These are phyloP conservation scores for Sporisorium graminicola DNA, from an alignment of 1,284 basidiomycete genomes.

Conservation along the genomic window DNA sequence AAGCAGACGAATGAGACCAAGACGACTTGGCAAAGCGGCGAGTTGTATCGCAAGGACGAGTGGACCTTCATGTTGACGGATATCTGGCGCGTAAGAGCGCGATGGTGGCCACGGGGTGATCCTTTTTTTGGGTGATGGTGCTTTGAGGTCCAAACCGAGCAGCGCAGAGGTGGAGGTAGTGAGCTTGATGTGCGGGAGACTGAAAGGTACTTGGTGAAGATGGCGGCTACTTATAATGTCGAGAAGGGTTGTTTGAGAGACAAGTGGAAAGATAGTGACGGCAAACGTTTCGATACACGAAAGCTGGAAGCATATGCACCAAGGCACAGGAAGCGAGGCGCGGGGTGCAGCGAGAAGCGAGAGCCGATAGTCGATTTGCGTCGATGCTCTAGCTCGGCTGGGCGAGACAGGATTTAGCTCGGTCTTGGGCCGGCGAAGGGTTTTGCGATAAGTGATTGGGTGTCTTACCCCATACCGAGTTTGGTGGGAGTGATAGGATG, in stretches of 20 bases:
- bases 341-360: slow-evolving; percentile 5
- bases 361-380: neutral
- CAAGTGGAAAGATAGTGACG: neutral
- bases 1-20: slow-evolving; percentile 42
- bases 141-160: neutral
- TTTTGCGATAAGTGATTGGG: no score
- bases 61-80: slow-evolving; percentile 25
- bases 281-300: neutral
- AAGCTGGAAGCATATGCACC: neutral
- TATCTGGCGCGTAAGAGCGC: neutral
- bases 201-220: neutral
- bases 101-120: neutral
- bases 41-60: slow-evolving; percentile 41
- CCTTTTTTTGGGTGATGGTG: no score
- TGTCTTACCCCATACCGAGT: neutral
- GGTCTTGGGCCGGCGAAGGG: slow-evolving; percentile 3
- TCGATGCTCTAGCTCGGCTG: neutral
- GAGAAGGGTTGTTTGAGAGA: slow-evolving; percentile 1
- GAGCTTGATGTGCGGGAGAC: neutral
- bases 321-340: slow-evolving; percentile 12
- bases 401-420: neutral
- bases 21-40: slow-evolving; percentile 36
- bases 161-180: neutral
- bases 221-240: slow-evolving; percentile 25
- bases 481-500: neutral